A percentile compares a stretch with the other conserved stretches of the same genome.
Evolutionary conservation across 169 alveolate genomes (phyloP).

Genomic region (Fabrea salina): DNA sequence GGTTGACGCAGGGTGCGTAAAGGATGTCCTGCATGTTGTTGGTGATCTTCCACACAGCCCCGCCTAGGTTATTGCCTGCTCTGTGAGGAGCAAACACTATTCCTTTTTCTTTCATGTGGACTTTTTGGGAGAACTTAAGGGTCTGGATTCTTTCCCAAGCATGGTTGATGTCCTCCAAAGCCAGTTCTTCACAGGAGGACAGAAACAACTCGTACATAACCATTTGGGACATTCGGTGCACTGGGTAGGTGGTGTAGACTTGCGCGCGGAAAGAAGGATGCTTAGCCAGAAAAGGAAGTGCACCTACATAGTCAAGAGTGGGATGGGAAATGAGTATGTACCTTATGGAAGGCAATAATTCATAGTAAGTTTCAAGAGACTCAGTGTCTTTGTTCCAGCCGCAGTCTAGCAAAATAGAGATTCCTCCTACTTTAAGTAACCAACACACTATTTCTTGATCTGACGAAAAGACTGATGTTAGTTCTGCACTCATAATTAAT

Average conservation of each 20-base stretch:
- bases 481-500: no score
- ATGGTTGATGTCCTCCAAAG: conserved; percentile 8
- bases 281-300: not conserved
- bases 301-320: conserved; percentile 7
- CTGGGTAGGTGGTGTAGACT: conserved; percentile 29
- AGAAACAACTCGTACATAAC: conserved; percentile 3
- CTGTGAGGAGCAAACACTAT: conserved; percentile 9
- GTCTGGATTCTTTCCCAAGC: not conserved
- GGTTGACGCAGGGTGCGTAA: not conserved
- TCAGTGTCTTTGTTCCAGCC: conserved; percentile 20
- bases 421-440: no score
- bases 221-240: conserved; percentile 15
- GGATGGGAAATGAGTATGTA: conserved; percentile 19
- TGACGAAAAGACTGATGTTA: no score
- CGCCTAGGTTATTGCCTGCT: conserved; percentile 24
- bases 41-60: conserved; percentile 21
- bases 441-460: no score
- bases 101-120: conserved; percentile 27
- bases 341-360: not conserved
- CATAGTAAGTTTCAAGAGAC: not conserved
- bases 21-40: conserved; percentile 28
- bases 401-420: conserved; percentile 3
- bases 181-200: not conserved
- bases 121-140: conserved; percentile 17
- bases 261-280: not conserved